Base-by-base conservation (phyloP, 305 asterid genomes). In the Caryopteris hybrid region DNA sequence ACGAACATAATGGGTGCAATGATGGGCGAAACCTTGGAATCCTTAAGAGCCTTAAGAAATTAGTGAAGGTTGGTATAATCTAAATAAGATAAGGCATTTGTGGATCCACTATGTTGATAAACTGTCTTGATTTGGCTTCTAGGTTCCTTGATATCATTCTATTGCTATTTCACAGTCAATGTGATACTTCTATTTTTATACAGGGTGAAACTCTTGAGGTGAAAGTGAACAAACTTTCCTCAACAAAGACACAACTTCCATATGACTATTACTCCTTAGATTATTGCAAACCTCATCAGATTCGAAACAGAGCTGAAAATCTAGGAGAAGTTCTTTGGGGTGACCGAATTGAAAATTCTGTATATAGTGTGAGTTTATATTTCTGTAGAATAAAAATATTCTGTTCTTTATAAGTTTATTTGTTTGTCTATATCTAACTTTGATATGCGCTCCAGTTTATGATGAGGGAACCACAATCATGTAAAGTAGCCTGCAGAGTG, bases 311-410 rank as follows among this genome's bases (percentile, higher is more conserved):
- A 55, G 88, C 88, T 36, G 88, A 85, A 42, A 85, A 85, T 72
- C 52, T 85, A 18, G 88, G 90, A 12, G 89, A 84, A 73, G 87
- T 84, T 65, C 89, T 84, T 68, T 76, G 79, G 5, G 89, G 87
- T 22, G 85, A 84, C 50, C 81, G 84, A 33, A 85, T 85, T 34
- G 90, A 85, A 74, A 85, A 76, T 66, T 85, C 90, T 8, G 78
- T 82, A 13, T 85, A 85, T 72, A 78, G 66, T 50, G 90, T 85
- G 74, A 84, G 85, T 64, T 2, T 70, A 14, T 14, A 56, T 41
- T 23, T 31, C 20, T 13, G 45, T 54, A 57, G 50, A 39, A 53
- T n/a, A n/a, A 34, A 53, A 50, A 12, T 17, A 0, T 27, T 21
- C 36, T 7, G 14, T 16, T 68, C n/a, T 52, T 52, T 20, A 5